Evolutionary conservation across 1,284 basidiomycete species (phyloP).

Genomic region (Naganishia cerealis): DNA sequence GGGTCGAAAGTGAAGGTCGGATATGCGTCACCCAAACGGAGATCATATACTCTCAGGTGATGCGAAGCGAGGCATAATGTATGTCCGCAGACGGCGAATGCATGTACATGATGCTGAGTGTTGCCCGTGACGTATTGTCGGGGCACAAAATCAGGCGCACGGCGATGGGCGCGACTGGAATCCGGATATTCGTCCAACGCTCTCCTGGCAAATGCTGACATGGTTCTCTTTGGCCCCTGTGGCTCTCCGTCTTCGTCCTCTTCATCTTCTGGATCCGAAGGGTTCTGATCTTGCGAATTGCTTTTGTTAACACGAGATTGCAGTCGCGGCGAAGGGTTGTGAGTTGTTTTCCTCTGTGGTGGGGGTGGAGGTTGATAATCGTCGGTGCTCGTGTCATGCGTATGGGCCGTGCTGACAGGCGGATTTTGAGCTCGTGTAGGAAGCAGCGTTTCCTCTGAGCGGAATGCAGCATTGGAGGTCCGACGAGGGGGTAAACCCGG

Average conservation of each 20-base stretch:
- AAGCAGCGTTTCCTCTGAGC: neutral
- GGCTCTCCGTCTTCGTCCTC: conserved; percentile 15
- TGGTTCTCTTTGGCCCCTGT: conserved; percentile 13
- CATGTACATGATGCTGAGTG: conserved; percentile 55
- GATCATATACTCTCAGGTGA: conserved; percentile 63
- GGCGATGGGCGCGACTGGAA: conserved; percentile 73
- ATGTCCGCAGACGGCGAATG: conserved; percentile 64
- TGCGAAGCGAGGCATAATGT: conserved; percentile 65
- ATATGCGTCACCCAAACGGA: conserved; percentile 43
- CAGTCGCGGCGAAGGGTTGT: conserved; percentile 2
- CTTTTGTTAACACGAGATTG: conserved; percentile 9
- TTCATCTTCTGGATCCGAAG: conserved; percentile 15
- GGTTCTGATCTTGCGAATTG: conserved; percentile 2
- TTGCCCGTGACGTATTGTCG: conserved; percentile 43
- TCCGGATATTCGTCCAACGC: conserved; percentile 72
- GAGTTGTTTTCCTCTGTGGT: neutral
- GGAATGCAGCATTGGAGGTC: neutral
- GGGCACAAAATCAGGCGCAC: conserved; percentile 62
- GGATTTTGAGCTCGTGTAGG: neutral
- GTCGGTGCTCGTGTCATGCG: neutral
- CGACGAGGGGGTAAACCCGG: neutral
- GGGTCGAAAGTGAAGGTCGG: conserved; percentile 62
- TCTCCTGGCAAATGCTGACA: conserved; percentile 37
- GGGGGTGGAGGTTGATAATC: conserved; percentile 17
- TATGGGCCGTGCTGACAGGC: neutral